Evolutionary conservation across 352 stramenopile species (phyloP), one percentile per base, ranked within the genome.

Genomic region (Lagenidium giganteum): DNA sequence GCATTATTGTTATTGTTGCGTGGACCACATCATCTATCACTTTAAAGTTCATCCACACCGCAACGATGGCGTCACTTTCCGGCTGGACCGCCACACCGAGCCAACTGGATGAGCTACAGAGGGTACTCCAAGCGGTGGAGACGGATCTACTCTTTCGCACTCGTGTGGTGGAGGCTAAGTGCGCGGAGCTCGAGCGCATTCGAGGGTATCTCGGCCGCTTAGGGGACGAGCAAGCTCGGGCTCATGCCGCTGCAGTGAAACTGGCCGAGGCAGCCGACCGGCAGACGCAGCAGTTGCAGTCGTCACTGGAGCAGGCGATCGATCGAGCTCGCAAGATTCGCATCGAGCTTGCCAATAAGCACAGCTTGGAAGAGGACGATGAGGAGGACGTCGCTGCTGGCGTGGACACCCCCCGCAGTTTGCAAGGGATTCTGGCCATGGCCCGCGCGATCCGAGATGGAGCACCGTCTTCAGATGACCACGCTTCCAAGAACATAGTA

Each of bases 391-490:
- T n/a, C n/a, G n/a, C n/a, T n/a, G 23, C 2, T 40, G 26, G 3
- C n/a, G 13, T 4, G 16, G 27, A 47, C 3, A 42, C 35, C 7
- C 35, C 35, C 7, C 17, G 35, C 11, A 20, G 35, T 12, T 18
- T 55, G 5, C 24, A 42, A 3, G 21, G 38, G 12, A 55, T 55
- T n/a, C 29, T 61, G 16, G 34, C 32, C 24, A 38, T 47, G 29
- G 52, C 45, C 1, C 26, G 24, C n/a, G 18, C 39, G 30, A 42
- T 61, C 24, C 39, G 33, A 4, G 26, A 13, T 87, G 20, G 51
- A 76, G 42, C 80, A 82, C 34, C 71, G 64, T n/a, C 58, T 54
- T 14, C 62, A 68, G 13, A 48, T 84, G 35, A 78, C 74, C 36
- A 32, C 44, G 17, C 23, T n/a, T n/a, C n/a, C n/a, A n/a, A n/a